Evolutionary conservation across 192 early-diverging fungal genomes (phyloP).

Genomic region (Umbelopsis isabellina): DNA sequence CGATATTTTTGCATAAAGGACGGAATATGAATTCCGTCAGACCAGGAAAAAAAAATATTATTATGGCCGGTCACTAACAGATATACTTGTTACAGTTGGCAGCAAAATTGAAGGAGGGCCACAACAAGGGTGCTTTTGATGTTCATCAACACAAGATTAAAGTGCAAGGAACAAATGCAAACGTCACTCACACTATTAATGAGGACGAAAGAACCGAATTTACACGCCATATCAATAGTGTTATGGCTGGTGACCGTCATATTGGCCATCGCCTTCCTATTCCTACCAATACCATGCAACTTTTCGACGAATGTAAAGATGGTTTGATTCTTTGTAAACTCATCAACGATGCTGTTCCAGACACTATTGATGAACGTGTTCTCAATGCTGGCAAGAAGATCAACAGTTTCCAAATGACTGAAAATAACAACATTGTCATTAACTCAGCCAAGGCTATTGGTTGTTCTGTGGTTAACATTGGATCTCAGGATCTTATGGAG

Average conservation of each 20-base stretch:
- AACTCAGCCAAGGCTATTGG: conserved; percentile 99
- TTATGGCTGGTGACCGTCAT: conserved; percentile 79
- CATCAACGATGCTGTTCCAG: conserved; percentile 95
- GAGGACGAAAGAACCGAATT: conserved; percentile 98
- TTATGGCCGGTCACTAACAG: not conserved
- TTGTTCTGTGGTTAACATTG: conserved; percentile 98
- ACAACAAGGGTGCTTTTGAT: conserved; percentile 51
- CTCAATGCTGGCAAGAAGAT: conserved; percentile 89
- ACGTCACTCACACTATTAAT: conserved; percentile 97
- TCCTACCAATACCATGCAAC: conserved; percentile 90
- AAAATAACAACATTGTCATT: conserved; percentile 99
- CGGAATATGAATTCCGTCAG: conserved; percentile 4
- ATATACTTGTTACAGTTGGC: conserved; percentile 44
- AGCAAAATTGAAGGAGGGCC: conserved; percentile 53
- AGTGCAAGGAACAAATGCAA: conserved; percentile 80
- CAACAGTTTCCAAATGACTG: conserved; percentile 94
- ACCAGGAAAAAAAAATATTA: not conserved
- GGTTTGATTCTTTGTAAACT: conserved; percentile 96
- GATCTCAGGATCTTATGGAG: conserved; percentile 94
- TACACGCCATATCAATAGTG: conserved; percentile 91
- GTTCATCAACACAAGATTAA: conserved; percentile 82
- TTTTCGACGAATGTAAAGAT: conserved; percentile 95
- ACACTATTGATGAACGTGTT: conserved; percentile 99
- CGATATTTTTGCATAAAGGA: not conserved
- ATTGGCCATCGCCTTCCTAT: conserved; percentile 89